phyloP scores from a whole-genome alignment of 202 grass and related monocot species.

The Zoysia matrella region DNA sequence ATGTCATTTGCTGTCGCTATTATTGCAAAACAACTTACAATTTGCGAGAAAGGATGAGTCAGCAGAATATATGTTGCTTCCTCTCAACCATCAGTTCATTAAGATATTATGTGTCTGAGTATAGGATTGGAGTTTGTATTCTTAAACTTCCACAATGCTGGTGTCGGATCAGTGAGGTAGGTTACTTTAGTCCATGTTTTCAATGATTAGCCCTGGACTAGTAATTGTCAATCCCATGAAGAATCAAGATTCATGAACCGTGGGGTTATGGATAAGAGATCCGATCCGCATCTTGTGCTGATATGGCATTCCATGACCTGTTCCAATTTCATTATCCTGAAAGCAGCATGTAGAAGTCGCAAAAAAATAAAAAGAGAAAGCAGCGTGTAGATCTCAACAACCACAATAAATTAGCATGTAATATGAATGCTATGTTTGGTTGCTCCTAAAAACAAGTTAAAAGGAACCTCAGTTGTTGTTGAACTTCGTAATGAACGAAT shows the following conservation, averaged over 20 bases:
- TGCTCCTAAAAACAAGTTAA: constrained; percentile 22
- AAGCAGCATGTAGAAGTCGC: too few species aligned
- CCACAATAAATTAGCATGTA: neutral
- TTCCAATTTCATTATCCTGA: neutral
- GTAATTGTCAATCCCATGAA: neutral
- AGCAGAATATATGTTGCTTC: neutral
- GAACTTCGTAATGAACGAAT: neutral
- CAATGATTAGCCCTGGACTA: constrained; percentile 20
- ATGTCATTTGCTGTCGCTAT: too few species aligned
- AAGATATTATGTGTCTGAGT: neutral
- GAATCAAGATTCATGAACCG: constrained; percentile 25
- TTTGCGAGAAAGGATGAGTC: neutral
- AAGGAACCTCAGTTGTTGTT: constrained; percentile 24
- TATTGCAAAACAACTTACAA: neutral
- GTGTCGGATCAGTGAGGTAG: neutral
- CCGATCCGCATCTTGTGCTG: neutral
- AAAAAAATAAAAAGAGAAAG: neutral
- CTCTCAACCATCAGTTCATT: neutral
- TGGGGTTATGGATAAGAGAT: neutral
- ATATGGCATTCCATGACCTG: neutral
- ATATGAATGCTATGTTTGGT: neutral
- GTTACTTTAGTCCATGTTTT: constrained; percentile 3
- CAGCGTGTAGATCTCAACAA: constrained; percentile 34
- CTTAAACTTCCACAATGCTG: neutral
- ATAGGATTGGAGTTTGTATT: neutral